Evolutionary conservation across 2,329 filamentous ascomycete species (phyloP).

Genomic region (Pezicula rhizophila): DNA sequence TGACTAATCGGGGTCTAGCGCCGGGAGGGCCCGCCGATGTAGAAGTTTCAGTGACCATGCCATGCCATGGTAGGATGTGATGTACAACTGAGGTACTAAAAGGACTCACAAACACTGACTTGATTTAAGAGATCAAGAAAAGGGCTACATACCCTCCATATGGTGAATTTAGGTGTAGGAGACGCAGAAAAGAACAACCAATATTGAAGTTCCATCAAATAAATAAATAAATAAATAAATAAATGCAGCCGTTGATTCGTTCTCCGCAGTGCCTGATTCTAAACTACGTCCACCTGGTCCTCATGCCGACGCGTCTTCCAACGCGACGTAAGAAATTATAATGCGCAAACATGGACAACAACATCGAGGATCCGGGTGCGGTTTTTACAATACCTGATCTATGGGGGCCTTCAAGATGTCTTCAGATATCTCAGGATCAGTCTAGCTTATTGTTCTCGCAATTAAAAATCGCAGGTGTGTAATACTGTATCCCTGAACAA

Average conservation of each 20-base stretch:
- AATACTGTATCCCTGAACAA: neutral
- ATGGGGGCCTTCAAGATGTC: constrained; percentile 48
- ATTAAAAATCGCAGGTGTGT: constrained; percentile 23
- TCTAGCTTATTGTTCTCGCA: constrained; percentile 24
- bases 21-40: constrained; percentile 3
- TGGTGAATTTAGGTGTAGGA: no score
- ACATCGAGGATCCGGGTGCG: constrained; percentile 36
- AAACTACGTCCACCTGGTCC: constrained; percentile 7
- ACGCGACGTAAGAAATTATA: constrained; percentile 9
- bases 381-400: constrained; percentile 61
- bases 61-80: no score
- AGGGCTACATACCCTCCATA: no score
- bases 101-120: no score
- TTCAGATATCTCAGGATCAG: constrained; percentile 25
- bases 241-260: no score
- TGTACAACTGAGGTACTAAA: no score
- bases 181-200: no score
- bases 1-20: constrained; percentile 1
- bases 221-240: no score
- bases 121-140: no score
- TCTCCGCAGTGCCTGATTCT: neutral
- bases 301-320: constrained; percentile 10
- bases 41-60: neutral
- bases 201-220: no score
- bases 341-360: constrained; percentile 29